Evolutionary conservation across 169 alveolate genomes (phyloP), one percentile per base, ranked within the genome.

Genomic region (Cryptosporidium felis): DNA sequence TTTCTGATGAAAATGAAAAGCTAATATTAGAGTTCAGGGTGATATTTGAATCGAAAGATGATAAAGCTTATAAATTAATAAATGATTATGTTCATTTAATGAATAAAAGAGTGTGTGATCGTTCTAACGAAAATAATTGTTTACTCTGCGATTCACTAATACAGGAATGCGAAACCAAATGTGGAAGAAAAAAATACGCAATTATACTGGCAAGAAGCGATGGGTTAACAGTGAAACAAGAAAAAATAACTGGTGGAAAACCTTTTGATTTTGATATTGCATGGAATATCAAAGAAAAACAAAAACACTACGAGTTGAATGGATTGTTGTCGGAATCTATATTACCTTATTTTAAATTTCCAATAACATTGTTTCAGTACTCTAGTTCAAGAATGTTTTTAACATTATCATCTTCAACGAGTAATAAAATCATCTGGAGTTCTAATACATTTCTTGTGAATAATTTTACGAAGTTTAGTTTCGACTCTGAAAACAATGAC

Each of bases 21-120:
- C 18, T 60, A 5, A 30, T 21, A 36, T 0, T 60, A 3, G 58
- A 60, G 23, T 30, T 60, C 6, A 60, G 79, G 23, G 8, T 60
- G 8, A 60, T 60, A 10, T 60, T 60, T 60, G 28, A 34, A 4
- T 38, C 47, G 23, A 36, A 34, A 18, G 53, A 60, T 38, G 79
- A 60, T 34, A 60, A 60, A n/a, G 10, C 40, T 16, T 60, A 21
- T 60, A 38, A 34, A 18, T 21, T 60, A 12, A 60, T 60, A 8
- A 16, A 18, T 5, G 79, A 60, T 36, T 60, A 60, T 60, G 21
- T 60, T 41, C 79, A 60, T 8, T 41, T 60, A 16, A 34, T 60
- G 53, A 60, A 60, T 60, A 41, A 53, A 60, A 60, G 53, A 60
- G 56, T 60, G 8, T 60, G 79, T 34, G 0, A 59, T 59, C n/a